Base-by-base conservation (phyloP, 768 basidiomycete species). In the Favolaschia claudopus region DNA sequence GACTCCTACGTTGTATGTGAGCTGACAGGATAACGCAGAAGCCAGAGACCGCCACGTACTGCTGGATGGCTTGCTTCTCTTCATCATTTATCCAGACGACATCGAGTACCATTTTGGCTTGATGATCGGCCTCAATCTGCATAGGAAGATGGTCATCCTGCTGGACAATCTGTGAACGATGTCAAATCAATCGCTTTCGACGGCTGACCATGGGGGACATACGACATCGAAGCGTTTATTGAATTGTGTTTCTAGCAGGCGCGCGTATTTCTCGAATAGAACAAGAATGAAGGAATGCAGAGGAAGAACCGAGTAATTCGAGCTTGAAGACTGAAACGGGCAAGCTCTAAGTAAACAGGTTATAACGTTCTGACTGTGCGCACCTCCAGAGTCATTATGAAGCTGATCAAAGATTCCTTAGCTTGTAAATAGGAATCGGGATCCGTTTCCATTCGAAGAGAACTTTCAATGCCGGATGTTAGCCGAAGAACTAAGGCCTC, bases 341-440 rank as follows among this genome's bases (percentile, higher is more conserved):
- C 24, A 45, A 34, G 63, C 60, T 37, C 60, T 10, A 38, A 32
- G 28, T 12, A 7, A 34, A 24, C 13, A 55, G 40, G 8, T 33
- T 6, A 49, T 13, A 2, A 15, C 8, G 20, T 25, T 20, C 15
- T 24, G 7, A 9, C 10, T 48, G 15, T n/a, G 40, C 79, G 53
- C 64, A 95, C 96, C 84, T 97, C 95, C 1, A 99, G 78, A 0
- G 95, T 96, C 85, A 92, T 93, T 32, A 95, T 89, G 64, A 97
- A 98, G 10, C 86, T 84, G 54, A 93, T 80, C 12, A 99, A 77
- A 58, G 83, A 86, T 71, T 93, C 93, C 74, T 98, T 98, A 29
- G 89, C 91, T 19, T 80, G 82, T 45, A 97, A 74, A 68, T 93
- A 96, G 14, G 84, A 81, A 48, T 95, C 94, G 0, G 91, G 88